Evolutionary conservation across 805 yeast genomes (phyloP).

Genomic region (Candida nanaspora): DNA sequence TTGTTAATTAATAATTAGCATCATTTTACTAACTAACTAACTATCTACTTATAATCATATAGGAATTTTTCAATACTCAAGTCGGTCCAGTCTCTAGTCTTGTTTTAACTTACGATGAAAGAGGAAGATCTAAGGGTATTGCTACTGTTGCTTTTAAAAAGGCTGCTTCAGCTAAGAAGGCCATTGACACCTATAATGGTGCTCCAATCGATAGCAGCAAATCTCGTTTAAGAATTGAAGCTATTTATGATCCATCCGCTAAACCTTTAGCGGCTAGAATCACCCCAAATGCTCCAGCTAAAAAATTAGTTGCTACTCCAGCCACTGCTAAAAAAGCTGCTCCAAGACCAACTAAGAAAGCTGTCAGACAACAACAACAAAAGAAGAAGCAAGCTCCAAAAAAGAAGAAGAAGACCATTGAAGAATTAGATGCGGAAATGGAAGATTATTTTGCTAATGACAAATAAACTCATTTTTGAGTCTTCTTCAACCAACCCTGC

Average conservation of each 20-base stretch:
- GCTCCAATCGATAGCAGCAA: conserved; percentile 91
- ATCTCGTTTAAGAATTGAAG: conserved; percentile 65
- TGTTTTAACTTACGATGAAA: conserved; percentile 72
- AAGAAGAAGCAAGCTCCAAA: conserved; percentile 32
- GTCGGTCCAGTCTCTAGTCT: conserved; percentile 78
- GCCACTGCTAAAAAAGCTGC: conserved; percentile 7
- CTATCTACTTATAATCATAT: conserved; percentile 16
- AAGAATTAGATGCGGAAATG: conserved; percentile 97
- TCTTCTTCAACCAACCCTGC: neutral
- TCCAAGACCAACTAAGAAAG: conserved; percentile 10
- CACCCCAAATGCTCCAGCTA: conserved; percentile 32
- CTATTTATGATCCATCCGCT: conserved; percentile 78
- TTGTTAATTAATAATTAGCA: neutral
- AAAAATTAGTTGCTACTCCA: conserved; percentile 5
- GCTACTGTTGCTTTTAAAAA: conserved; percentile 78
- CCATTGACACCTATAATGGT: conserved; percentile 81
- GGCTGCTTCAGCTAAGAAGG: conserved; percentile 63
- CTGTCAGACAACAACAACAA: conserved; percentile 5
- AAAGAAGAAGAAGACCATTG: conserved; percentile 70
- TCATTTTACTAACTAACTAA: conserved; percentile 13
- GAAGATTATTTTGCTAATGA: conserved; percentile 77
- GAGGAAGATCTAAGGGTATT: conserved; percentile 86
- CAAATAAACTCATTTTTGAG: conserved; percentile 3
- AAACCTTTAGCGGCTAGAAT: conserved; percentile 73
- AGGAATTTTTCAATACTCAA: conserved; percentile 86